Evolutionary conservation across 169 alveolate species (phyloP).

Genomic region (Plasmodium inui): DNA sequence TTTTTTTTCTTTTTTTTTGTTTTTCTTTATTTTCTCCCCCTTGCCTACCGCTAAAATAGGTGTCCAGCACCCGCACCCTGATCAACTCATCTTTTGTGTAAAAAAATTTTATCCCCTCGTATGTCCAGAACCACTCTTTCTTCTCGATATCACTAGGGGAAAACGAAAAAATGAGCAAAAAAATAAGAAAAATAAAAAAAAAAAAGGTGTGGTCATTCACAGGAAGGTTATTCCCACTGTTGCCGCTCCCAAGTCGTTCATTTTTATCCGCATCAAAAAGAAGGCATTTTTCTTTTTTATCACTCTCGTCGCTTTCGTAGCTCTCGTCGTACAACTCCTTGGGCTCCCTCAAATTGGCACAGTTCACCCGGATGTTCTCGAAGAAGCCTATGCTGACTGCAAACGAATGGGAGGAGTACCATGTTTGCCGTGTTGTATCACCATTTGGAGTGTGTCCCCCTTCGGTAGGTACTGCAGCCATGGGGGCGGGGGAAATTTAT

Average conservation of each 20-base stretch:
- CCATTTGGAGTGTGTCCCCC: background rate
- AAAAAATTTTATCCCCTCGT: constrained; percentile 63
- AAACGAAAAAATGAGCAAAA: background rate
- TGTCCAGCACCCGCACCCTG: constrained; percentile 46
- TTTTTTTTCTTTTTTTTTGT: background rate
- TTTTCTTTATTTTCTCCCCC: background rate
- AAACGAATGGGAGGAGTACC: background rate
- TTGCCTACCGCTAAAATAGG: constrained; percentile 60
- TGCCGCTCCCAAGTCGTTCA: background rate
- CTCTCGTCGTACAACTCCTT: constrained; percentile 43
- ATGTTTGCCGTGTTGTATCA: background rate
- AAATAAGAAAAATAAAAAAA: background rate
- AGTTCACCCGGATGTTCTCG: constrained; percentile 54
- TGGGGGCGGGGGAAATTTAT: background rate
- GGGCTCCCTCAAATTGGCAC: constrained; percentile 57
- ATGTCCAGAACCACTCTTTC: constrained; percentile 64
- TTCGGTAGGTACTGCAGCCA: background rate
- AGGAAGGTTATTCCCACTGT: background rate
- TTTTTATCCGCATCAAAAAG: background rate
- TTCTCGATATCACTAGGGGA: constrained; percentile 35
- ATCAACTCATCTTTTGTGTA: constrained; percentile 52
- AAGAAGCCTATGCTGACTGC: constrained; percentile 60
- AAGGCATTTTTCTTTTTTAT: background rate
- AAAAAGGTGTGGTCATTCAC: background rate
- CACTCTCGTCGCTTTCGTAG: background rate